phyloP scores from a whole-genome alignment of 2,329 filamentous ascomycete genomes.

The Alternaria gansuensis region DNA sequence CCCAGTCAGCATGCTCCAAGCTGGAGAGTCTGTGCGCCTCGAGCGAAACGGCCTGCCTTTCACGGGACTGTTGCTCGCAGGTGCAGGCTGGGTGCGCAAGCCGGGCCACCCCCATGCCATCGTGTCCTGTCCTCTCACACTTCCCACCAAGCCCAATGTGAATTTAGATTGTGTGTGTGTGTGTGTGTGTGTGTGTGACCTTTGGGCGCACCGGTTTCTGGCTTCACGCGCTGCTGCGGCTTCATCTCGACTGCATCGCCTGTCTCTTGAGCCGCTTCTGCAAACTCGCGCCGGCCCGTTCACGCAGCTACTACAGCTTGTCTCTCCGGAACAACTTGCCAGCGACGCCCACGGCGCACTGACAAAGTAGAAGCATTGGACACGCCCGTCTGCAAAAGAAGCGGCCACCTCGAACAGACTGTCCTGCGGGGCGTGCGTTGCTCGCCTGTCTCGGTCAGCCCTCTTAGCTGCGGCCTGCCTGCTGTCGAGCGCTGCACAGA shows the following conservation, averaged over 20 bases:
- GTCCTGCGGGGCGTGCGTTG: constrained; percentile 45
- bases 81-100: constrained; percentile 41
- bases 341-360: constrained; percentile 41
- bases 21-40: constrained; percentile 41
- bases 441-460: constrained; percentile 53
- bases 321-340: constrained; percentile 30
- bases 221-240: constrained; percentile 30
- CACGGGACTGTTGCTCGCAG: constrained; percentile 34
- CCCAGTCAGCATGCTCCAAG: constrained; percentile 46
- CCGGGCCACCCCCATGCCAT: constrained; percentile 42
- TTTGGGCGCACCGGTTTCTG: constrained; percentile 30
- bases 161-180: constrained; percentile 51
- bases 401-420: constrained; percentile 40
- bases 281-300: constrained; percentile 50
- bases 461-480: constrained; percentile 54
- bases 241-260: constrained; percentile 28
- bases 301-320: constrained; percentile 41
- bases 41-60: constrained; percentile 36
- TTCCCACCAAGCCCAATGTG: constrained; percentile 46
- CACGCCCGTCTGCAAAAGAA: constrained; percentile 41
- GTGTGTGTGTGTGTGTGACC: constrained; percentile 34
- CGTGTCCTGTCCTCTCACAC: constrained; percentile 35
- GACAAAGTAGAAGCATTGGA: constrained; percentile 36
- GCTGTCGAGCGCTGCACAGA: constrained; percentile 50
- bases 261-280: constrained; percentile 36